phyloP scores from a whole-genome alignment of 2,329 filamentous ascomycete species.

The Cladophialophora chaetospira region DNA sequence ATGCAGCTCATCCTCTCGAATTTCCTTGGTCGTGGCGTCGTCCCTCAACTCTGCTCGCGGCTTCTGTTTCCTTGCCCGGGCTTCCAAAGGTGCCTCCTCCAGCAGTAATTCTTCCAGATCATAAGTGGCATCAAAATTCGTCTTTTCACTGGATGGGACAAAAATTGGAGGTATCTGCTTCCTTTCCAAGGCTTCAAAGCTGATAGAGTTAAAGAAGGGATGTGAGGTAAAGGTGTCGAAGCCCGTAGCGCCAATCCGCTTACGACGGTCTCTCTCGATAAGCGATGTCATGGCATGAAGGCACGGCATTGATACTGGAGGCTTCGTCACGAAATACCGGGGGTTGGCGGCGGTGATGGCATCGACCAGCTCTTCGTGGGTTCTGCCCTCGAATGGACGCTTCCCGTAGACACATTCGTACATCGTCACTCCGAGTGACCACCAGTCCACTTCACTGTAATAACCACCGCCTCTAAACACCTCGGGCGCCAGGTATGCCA shows the following conservation, averaged over 20 bases:
- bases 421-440: conserved; percentile 96
- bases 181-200: conserved; percentile 80
- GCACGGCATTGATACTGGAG: conserved; percentile 84
- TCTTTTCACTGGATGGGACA: conserved; percentile 92
- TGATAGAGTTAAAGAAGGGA: conserved; percentile 82
- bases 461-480: conserved; percentile 92
- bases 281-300: conserved; percentile 84
- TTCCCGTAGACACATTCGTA: conserved; percentile 99
- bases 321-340: conserved; percentile 88
- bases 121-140: conserved; percentile 98
- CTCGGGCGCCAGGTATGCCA: conserved; percentile 94
- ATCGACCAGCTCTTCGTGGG: conserved; percentile 75
- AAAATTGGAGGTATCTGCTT: conserved; percentile 93
- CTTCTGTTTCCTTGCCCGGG: conserved; percentile 88
- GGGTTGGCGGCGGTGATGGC: conserved; percentile 80
- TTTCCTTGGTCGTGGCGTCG: conserved; percentile 92
- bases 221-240: conserved; percentile 86
- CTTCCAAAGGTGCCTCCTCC: conserved; percentile 93
- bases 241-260: conserved; percentile 76
- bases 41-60: conserved; percentile 88
- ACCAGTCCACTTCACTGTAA: conserved; percentile 91
- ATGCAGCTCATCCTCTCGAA: conserved; percentile 90
- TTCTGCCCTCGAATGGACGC: conserved; percentile 91
- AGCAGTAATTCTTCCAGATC: conserved; percentile 91
- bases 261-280: conserved; percentile 75